Evolutionary conservation across 139 green algal species (phyloP), one percentile per base, ranked within the genome.

Genomic region (Chlamydomonas eustigma): DNA sequence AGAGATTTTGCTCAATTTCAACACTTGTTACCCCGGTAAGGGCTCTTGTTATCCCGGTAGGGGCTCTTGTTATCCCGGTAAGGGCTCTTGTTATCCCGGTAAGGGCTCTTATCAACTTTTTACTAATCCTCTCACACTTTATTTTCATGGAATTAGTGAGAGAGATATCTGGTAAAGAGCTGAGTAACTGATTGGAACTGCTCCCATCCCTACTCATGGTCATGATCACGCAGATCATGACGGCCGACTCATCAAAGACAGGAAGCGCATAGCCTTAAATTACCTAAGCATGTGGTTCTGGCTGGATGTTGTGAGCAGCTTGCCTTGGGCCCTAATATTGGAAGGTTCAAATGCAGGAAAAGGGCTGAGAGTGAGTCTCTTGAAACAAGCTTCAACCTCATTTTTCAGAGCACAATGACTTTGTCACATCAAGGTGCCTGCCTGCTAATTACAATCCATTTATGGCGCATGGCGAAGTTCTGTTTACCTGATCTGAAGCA

Each of bases 1-100:
- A 22, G 81, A 86, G 63, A 58, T 83, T 2, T 74, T 51, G 30
- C 63, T 81, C 37, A 86, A 80, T 74, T 83, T 83, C 73, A 36
- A 50, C 1, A 81, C 70, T 24, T 71, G 67, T 39, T 76, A 75
- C 33, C 2, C 72, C 32, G 39, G 79, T 76, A 18, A 58, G 44
- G 44, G 44, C 18, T 58, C 18, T 28, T 12, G 44, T n/a, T n/a
- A n/a, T n/a, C n/a, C n/a, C n/a, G n/a, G n/a, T n/a, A n/a, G n/a
- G n/a, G n/a, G n/a, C n/a, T n/a, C n/a, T n/a, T n/a, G n/a, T n/a
- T n/a, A n/a, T n/a, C n/a, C n/a, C n/a, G n/a, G n/a, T n/a, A n/a
- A n/a, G n/a, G n/a, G n/a, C n/a, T n/a, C n/a, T n/a, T n/a, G n/a
- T n/a, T n/a, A n/a, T n/a, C n/a, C n/a, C n/a, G n/a, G n/a, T n/a